Conservation (phyloP, 1,284 basidiomycete species). For the Trichosporon sp. region DNA sequence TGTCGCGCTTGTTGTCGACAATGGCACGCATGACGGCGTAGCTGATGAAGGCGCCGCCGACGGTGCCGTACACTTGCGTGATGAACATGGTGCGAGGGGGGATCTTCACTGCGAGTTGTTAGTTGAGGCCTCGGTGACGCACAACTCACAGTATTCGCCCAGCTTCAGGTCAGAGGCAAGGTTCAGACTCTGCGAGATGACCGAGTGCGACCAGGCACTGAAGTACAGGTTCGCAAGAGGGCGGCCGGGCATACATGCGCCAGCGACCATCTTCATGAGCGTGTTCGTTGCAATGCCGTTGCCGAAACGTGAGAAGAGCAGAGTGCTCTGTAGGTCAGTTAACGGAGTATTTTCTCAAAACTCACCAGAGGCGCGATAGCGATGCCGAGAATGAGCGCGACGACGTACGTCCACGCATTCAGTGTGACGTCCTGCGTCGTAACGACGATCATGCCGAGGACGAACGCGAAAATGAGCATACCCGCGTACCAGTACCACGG, state of each 20-base stretch:
- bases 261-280: slow-evolving; percentile 26
- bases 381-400: slow-evolving; percentile 21
- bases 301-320: slow-evolving; percentile 24
- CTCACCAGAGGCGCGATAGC: slow-evolving; percentile 25
- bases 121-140: background rate
- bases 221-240: slow-evolving; percentile 29
- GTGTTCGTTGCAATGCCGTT: slow-evolving; percentile 26
- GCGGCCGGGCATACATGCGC: slow-evolving; percentile 21
- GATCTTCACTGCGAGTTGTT: slow-evolving; percentile 27
- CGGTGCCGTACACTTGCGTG: slow-evolving; percentile 25
- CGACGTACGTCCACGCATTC: slow-evolving; percentile 21
- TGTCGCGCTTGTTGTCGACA: slow-evolving; percentile 23
- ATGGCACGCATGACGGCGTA: slow-evolving; percentile 29
- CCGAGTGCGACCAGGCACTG: slow-evolving; percentile 20
- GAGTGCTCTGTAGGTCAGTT: slow-evolving; percentile 9
- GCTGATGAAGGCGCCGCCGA: slow-evolving; percentile 31
- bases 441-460: slow-evolving; percentile 23
- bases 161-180: slow-evolving; percentile 23
- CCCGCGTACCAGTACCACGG: slow-evolving; percentile 34
- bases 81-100: slow-evolving; percentile 27
- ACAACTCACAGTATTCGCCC: slow-evolving; percentile 19
- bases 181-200: slow-evolving; percentile 21
- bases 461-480: slow-evolving; percentile 19
- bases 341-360: background rate
- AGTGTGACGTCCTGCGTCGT: slow-evolving; percentile 24